Percentiles rank a stretch among this genome's conserved stretches.
These are phyloP conservation scores for Sclerotinia minor DNA, from an alignment of 2,329 filamentous ascomycete species.

Conservation along the genomic window DNA sequence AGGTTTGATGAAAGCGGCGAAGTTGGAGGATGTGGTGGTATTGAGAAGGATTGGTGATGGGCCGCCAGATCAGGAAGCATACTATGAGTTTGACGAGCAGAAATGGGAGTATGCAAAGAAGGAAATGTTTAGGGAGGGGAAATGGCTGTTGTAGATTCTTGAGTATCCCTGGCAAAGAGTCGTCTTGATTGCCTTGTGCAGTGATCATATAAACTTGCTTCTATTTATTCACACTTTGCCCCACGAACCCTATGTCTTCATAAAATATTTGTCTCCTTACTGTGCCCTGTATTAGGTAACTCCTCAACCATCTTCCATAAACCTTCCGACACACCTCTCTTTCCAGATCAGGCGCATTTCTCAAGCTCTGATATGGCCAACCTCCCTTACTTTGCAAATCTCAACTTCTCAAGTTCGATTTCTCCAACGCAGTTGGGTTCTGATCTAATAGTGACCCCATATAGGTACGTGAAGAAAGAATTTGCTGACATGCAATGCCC, in stretches of 20 bases:
- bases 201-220: no score
- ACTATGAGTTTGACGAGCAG: slow-evolving; percentile 23
- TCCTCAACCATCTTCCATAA: neutral
- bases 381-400: neutral
- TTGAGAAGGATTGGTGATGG: neutral
- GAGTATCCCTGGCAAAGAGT: neutral
- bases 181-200: no score
- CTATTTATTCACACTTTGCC: neutral
- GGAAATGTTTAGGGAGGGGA: slow-evolving; percentile 23
- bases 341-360: neutral
- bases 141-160: slow-evolving; percentile 27
- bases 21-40: slow-evolving; percentile 14
- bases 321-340: slow-evolving; percentile 4
- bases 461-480: neutral
- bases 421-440: neutral
- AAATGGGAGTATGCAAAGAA: slow-evolving; percentile 30
- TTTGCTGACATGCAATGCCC: neutral
- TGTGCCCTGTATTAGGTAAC: neutral
- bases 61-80: slow-evolving; percentile 1
- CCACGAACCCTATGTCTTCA: no score
- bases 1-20: slow-evolving; percentile 24
- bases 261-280: no score
- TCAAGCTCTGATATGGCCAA: neutral
- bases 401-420: neutral
- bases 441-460: neutral